A percentile compares a stretch with the other conserved stretches of the same genome.
Evolutionary conservation across 768 basidiomycete genomes (phyloP).

Genomic region (Krasilnikovozyma curviuscula): DNA sequence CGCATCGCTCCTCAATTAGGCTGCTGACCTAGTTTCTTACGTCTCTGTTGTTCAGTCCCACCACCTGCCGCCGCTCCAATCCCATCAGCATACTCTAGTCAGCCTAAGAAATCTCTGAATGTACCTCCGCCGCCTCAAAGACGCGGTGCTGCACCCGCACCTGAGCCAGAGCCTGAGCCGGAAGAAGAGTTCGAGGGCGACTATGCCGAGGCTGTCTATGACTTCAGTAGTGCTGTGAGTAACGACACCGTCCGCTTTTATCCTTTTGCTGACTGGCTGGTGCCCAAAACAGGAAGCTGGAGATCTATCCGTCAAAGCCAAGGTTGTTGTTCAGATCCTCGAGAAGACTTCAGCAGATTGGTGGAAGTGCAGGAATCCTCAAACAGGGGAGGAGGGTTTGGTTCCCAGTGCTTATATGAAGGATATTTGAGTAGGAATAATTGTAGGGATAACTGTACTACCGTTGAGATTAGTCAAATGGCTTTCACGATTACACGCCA

Average conservation of each 20-base stretch:
- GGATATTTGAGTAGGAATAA: constrained; percentile 4
- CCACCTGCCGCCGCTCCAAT: not conserved
- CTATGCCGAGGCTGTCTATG: constrained; percentile 8
- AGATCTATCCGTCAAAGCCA: constrained; percentile 6
- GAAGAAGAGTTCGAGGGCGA: constrained; percentile 2
- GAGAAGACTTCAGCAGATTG: constrained; percentile 10
- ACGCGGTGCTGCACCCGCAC: not conserved
- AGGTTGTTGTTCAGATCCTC: constrained; percentile 6
- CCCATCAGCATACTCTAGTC: not conserved
- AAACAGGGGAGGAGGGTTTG: constrained; percentile 7
- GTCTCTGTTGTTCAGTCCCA: not conserved
- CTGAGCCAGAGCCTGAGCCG: not conserved
- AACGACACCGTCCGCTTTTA: not conserved
- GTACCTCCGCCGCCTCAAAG: constrained; percentile 9
- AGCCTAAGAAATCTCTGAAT: constrained; percentile 6
- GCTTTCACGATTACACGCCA: too few species aligned
- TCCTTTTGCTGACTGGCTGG: not conserved
- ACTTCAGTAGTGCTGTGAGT: not conserved
- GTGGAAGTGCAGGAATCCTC: constrained; percentile 6
- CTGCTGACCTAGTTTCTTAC: too few species aligned
- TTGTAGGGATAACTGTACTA: too few species aligned
- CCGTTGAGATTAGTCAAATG: too few species aligned
- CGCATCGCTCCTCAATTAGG: too few species aligned
- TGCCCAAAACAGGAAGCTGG: constrained; percentile 4
- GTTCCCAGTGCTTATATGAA: constrained; percentile 8